Base-by-base conservation (phyloP, 1,139 yeast species). In the Pichia sp. region DNA sequence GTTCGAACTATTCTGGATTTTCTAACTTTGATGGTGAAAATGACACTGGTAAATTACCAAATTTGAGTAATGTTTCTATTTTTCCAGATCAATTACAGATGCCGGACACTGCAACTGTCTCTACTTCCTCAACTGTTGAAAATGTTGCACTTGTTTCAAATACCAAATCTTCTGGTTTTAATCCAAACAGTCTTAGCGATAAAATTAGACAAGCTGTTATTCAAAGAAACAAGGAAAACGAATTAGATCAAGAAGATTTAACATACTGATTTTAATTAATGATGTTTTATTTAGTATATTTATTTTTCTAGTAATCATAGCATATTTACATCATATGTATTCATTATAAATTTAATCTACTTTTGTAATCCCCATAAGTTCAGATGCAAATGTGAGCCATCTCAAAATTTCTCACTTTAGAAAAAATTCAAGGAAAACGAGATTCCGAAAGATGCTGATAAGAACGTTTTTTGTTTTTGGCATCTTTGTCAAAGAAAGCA, bases 41-140 rank as follows among this genome's bases (percentile, higher is more conserved):
- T 9, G 49, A 40, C 24, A 31, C 21, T 1, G 48, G 49, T 2
- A 48, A 45, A 25, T 20, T 57, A 42, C 61, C 62, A 9, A 54
- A 57, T 33, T 46, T 59, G 15, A 42, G 57, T 0, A 54, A 55
- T 29, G 60, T 59, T 11, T 54, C 62, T 3, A 44, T 59, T 18
- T 57, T 59, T 41, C 55, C 62, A 2, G 63, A 59, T 47, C 36
- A 38, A 6, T 18, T 45, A 6, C 46, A 45, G 31, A 32, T 40
- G 38, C n/a, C 45, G 2, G 48, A 45, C 15, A 19, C 37, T 7
- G 19, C 24, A 8, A 5, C 14, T 2, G 22, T 41, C 4, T 50
- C 54, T 11, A 25, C 44, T 5, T 33, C 38, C 1, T 34, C 42
- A n/a, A 30, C 25, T 23, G 19, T 30, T 14, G 37, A 38, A 13